These are phyloP conservation scores for Boeremia lycopersici DNA, from an alignment of 2,329 filamentous ascomycete species.

Conservation along the genomic window DNA sequence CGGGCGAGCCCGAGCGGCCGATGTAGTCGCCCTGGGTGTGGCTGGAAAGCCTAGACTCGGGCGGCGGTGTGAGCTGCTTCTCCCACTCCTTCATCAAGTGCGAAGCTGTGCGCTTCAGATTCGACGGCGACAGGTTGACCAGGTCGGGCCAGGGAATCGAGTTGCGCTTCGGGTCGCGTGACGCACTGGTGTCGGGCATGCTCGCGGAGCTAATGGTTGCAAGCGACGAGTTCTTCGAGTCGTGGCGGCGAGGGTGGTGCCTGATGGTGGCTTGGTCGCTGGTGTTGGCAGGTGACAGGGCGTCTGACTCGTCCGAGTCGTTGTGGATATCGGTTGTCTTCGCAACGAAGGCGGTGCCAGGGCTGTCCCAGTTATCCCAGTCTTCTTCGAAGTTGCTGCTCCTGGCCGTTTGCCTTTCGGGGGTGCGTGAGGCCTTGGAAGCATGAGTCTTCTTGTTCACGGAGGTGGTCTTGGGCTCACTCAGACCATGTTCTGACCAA, in stretches of 20 bases:
- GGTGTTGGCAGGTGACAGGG: conserved; percentile 54
- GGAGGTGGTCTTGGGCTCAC: conserved; percentile 44
- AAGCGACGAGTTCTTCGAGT: conserved; percentile 46
- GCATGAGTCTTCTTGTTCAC: conserved; percentile 49
- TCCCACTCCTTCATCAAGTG: conserved; percentile 93
- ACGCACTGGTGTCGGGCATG: conserved; percentile 27
- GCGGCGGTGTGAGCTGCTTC: conserved; percentile 67
- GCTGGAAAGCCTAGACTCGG: conserved; percentile 39
- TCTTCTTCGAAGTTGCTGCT: conserved; percentile 56
- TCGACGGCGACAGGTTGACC: conserved; percentile 73
- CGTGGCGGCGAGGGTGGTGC: conserved; percentile 51
- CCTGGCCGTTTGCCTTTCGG: conserved; percentile 42
- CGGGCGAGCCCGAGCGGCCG: conserved; percentile 37
- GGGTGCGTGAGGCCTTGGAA: conserved; percentile 45
- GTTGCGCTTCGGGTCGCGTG: conserved; percentile 44
- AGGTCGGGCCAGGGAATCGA: conserved; percentile 70
- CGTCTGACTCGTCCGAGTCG: conserved; percentile 58
- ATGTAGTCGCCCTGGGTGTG: conserved; percentile 46
- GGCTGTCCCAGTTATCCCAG: conserved; percentile 64
- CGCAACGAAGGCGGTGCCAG: conserved; percentile 40
- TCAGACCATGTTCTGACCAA: conserved; percentile 52
- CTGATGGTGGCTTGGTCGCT: conserved; percentile 62
- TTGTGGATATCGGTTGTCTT: conserved; percentile 45
- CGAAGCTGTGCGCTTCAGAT: conserved; percentile 81
- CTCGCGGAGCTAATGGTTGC: conserved; percentile 40